Evolutionary conservation across 2,329 filamentous ascomycete genomes (phyloP), one percentile per base, ranked within the genome.

Genomic region (Fusarium buharicum): DNA sequence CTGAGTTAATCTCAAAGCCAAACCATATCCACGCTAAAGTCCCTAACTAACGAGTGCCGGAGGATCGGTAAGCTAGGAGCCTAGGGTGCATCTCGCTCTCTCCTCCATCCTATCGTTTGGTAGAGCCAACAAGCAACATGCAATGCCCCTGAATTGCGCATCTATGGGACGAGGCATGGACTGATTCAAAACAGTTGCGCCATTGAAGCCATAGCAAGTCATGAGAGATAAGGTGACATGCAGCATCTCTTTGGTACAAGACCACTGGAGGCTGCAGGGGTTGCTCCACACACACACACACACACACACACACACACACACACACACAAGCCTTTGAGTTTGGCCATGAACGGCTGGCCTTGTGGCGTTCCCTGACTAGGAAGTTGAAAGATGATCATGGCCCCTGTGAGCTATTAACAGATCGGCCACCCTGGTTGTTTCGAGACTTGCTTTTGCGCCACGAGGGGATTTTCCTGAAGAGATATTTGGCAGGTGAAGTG

Each of bases 231-330:
- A 38, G 31, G 27, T 33, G 51, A 51, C 50, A 54, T 57, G 40
- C 43, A 48, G 67, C 59, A 45, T 55, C 43, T 59, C 43, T 52
- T 52, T 47, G 14, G 36, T 31, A 56, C 54, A 45, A 47, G 28
- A 44, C 45, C 20, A 55, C 58, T 47, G 53, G 65, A 67, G 44
- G 48, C 54, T 66, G 67, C 67, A 69, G 64, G 64, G 62, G 64
- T 53, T 65, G 49, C 33, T 55, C 67, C 64, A 62, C 55, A 51
- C 41, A 46, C 54, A 47, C 52, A 34, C 56, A 45, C 37, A 27
- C 14, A 43, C 54, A 47, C 52, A 34, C 56, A 45, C 37, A 27
- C 14, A 43, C 64, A 62, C 55, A 51, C 41, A 46, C 54, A 47
- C 52, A 34, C 56, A 45, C 37, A 27, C 14, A 43, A n/a, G n/a